Conservation (phyloP, 495 filamentous ascomycete species). For the Chaetomium tenue region DNA sequence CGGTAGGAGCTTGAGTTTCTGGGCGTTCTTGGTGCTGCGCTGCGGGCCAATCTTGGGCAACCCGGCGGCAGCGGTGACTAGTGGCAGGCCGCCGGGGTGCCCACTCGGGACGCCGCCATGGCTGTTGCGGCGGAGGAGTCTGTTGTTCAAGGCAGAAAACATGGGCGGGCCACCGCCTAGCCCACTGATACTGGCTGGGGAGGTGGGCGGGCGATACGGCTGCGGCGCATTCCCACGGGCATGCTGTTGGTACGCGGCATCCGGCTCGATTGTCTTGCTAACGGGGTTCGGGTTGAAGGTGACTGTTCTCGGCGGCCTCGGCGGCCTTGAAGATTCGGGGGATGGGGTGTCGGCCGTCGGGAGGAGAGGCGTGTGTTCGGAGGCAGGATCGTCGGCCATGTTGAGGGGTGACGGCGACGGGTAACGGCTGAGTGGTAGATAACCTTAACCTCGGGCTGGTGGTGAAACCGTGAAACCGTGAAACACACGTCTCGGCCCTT, state of each 20-base stretch:
- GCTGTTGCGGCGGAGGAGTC: slow-evolving; percentile 80
- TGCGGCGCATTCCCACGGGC: slow-evolving; percentile 9
- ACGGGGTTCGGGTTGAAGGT: slow-evolving; percentile 53
- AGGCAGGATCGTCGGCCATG: slow-evolving; percentile 26
- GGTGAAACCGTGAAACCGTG: neutral
- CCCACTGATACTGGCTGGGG: slow-evolving; percentile 27
- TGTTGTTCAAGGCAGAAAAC: slow-evolving; percentile 81
- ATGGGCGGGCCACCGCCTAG: slow-evolving; percentile 57
- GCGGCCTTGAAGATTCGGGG: slow-evolving; percentile 38
- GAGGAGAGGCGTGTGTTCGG: slow-evolving; percentile 43
- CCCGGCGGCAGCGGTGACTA: slow-evolving; percentile 46
- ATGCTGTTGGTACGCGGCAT: slow-evolving; percentile 28
- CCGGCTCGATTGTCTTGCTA: slow-evolving; percentile 50
- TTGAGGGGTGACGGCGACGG: neutral
- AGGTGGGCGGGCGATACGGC: slow-evolving; percentile 17
- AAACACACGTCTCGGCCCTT: neutral
- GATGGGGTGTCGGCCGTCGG: slow-evolving; percentile 26
- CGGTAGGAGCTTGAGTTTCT: slow-evolving; percentile 93
- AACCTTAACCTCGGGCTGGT: neutral
- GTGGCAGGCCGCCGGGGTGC: slow-evolving; percentile 42
- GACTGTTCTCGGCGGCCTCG: slow-evolving; percentile 44
- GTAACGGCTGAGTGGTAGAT: neutral
- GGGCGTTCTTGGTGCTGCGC: slow-evolving; percentile 87
- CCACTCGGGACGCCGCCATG: slow-evolving; percentile 48
- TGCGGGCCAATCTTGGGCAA: slow-evolving; percentile 88